phyloP scores from a whole-genome alignment of 2,329 filamentous ascomycete genomes.

The Cordyceps fumosorosea region DNA sequence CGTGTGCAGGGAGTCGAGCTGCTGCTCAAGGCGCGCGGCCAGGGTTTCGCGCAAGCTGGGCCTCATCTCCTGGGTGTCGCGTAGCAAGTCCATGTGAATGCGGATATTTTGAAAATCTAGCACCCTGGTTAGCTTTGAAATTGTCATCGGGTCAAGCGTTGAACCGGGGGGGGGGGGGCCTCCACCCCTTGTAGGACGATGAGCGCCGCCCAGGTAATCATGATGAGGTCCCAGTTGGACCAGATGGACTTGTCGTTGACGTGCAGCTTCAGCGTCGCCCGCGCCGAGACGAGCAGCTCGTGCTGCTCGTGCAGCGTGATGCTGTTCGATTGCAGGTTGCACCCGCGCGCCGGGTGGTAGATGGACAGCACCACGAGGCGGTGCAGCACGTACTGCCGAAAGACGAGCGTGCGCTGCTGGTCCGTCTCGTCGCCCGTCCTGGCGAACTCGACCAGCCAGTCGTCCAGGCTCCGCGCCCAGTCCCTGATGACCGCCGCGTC shows the following conservation, averaged over 20 bases:
- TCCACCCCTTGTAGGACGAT: conserved; percentile 37
- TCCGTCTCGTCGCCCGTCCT: conserved; percentile 25
- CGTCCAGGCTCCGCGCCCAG: conserved; percentile 35
- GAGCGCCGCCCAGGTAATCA: conserved; percentile 38
- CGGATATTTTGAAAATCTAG: conserved; percentile 23
- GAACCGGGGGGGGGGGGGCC: conserved; percentile 17
- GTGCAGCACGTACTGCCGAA: conserved; percentile 36
- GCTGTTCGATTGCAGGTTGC: conserved; percentile 31
- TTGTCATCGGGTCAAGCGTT: no score
- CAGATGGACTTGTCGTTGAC: conserved; percentile 35
- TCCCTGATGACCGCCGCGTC: conserved; percentile 36
- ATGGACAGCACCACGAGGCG: conserved; percentile 36
- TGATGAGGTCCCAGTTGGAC: conserved; percentile 37
- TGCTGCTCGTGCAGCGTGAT: conserved; percentile 33
- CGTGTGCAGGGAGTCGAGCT: conserved; percentile 20
- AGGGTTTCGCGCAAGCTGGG: conserved; percentile 21
- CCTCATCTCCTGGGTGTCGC: conserved; percentile 23
- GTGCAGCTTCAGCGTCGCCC: conserved; percentile 33
- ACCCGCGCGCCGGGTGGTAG: conserved; percentile 34
- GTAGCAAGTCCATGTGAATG: conserved; percentile 23
- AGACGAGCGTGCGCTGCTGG: conserved; percentile 28
- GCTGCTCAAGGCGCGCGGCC: conserved; percentile 21
- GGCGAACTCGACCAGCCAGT: conserved; percentile 35
- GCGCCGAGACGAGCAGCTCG: conserved; percentile 34
- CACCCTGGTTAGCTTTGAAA: neutral